Conservation (phyloP, 2,329 filamentous ascomycete species). For the Talaromyces sp. region DNA sequence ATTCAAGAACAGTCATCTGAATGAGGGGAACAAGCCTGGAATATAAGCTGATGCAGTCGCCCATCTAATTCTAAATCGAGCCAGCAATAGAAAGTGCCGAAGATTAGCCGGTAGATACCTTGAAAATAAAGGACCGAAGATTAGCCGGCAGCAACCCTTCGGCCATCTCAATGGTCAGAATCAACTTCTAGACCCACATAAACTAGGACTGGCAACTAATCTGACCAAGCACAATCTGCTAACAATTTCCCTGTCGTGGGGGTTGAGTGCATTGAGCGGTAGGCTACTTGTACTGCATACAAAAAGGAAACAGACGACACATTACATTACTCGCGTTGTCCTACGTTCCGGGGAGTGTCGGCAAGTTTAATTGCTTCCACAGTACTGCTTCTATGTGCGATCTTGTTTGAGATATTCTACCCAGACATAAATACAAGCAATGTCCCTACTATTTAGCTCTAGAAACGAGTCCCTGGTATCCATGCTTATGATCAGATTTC, state of each 20-base stretch:
- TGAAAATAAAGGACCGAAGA: background rate
- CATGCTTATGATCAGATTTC: too few species aligned
- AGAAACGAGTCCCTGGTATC: too few species aligned
- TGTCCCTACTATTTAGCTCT: too few species aligned
- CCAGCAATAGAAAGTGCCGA: slow-evolving; percentile 2
- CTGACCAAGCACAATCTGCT: background rate
- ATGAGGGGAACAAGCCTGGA: background rate
- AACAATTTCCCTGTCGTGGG: background rate
- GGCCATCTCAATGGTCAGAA: background rate
- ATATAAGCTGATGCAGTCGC: background rate
- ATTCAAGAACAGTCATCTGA: background rate
- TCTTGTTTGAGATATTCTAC: too few species aligned
- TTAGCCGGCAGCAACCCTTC: background rate
- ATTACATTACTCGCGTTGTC: background rate
- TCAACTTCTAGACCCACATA: background rate
- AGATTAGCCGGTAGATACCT: slow-evolving; percentile 1
- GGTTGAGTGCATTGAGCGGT: background rate
- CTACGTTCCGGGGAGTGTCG: background rate
- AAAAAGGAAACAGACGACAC: background rate
- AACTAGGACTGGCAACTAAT: background rate
- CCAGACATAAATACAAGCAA: too few species aligned
- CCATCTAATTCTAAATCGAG: background rate
- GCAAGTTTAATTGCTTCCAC: background rate
- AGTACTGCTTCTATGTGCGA: too few species aligned
- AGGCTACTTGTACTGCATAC: background rate